Evolutionary conservation across 2,329 filamentous ascomycete species (phyloP).

Genomic region (Pseudonectria foliicola): DNA sequence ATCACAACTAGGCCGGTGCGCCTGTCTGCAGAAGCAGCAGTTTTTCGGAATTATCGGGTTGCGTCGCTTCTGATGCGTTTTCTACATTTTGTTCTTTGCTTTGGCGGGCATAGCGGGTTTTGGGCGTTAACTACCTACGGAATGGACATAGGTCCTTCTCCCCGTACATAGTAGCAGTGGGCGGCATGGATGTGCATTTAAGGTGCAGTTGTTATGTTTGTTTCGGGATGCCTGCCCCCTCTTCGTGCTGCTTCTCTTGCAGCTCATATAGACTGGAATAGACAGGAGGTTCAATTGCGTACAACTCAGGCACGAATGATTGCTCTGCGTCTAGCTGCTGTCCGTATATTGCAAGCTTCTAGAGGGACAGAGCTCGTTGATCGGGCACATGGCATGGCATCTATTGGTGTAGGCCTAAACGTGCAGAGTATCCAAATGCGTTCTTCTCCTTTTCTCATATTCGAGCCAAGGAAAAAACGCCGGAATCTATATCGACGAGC

Average conservation of each 20-base stretch:
- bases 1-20: constrained; percentile 13
- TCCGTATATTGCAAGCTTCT: constrained; percentile 1
- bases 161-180: constrained; percentile 7
- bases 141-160: too few relatives aligned
- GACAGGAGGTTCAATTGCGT: too few relatives aligned
- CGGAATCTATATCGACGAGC: too few relatives aligned
- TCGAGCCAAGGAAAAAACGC: too few relatives aligned
- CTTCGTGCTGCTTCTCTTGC: neutral
- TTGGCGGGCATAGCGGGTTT: too few relatives aligned
- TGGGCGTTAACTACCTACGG: too few relatives aligned
- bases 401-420: too few relatives aligned
- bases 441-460: too few relatives aligned
- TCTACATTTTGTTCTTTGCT: too few relatives aligned
- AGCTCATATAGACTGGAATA: neutral
- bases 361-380: constrained; percentile 4
- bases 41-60: neutral
- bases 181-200: constrained; percentile 4
- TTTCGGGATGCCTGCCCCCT: constrained; percentile 12
- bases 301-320: too few relatives aligned
- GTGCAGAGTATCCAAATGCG: too few relatives aligned
- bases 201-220: constrained; percentile 7
- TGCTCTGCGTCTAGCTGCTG: neutral
- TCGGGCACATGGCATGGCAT: too few relatives aligned
- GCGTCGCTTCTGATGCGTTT: neutral
- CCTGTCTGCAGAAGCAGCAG: constrained; percentile 1